These are phyloP conservation scores for Gymnopus androsaceus DNA, from an alignment of 1,284 basidiomycete species.

Conservation along the genomic window DNA sequence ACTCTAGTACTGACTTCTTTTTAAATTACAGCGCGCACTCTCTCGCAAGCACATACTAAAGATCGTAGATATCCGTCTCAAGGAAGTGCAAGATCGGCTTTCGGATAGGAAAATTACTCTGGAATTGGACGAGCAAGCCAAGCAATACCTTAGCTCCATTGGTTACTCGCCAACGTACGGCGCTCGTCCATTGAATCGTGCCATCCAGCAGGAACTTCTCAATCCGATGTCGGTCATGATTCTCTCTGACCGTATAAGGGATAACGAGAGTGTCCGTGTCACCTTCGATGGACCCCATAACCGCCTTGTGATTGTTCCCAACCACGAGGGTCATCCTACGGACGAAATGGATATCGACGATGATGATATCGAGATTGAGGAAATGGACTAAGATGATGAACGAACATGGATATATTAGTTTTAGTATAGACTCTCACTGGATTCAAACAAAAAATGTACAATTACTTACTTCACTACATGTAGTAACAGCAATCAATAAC, in stretches of 20 bases:
- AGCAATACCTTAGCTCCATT: conserved; percentile 80
- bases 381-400: conserved; percentile 61
- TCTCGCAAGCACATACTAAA: conserved; percentile 75
- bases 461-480: too few relatives aligned
- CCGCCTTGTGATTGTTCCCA: conserved; percentile 79
- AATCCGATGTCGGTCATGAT: conserved; percentile 91
- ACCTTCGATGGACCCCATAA: conserved; percentile 86
- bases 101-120: conserved; percentile 79
- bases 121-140: conserved; percentile 75
- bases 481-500: too few relatives aligned
- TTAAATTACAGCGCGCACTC: conserved; percentile 63
- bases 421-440: too few relatives aligned
- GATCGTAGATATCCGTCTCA: conserved; percentile 85
- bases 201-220: conserved; percentile 91
- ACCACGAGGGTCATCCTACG: conserved; percentile 68
- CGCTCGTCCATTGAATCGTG: conserved; percentile 88
- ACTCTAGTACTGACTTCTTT: conserved; percentile 12
- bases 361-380: conserved; percentile 70
- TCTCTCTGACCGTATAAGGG: conserved; percentile 80
- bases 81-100: conserved; percentile 76
- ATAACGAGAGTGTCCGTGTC: conserved; percentile 79
- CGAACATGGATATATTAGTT: too few relatives aligned
- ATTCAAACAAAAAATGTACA: too few relatives aligned
- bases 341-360: conserved; percentile 70
- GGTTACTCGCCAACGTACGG: conserved; percentile 89